Base-by-base conservation (phyloP, 1,284 basidiomycete genomes). In the Trichosporon sp. region DNA sequence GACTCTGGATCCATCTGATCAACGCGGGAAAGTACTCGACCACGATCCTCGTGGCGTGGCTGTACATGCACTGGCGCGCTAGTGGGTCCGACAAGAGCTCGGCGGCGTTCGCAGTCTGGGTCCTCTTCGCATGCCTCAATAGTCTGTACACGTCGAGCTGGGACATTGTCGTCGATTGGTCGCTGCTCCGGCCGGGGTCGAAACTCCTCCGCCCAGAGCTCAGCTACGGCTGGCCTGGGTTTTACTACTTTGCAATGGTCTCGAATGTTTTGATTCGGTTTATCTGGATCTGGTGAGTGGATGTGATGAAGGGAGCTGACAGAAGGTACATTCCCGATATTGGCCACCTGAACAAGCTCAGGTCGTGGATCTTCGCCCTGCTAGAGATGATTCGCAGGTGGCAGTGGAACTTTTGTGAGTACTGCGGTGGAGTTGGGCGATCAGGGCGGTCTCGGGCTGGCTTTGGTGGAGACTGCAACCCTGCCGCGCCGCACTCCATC, bases 381-480 rank as follows among this genome's bases (percentile, higher is more conserved):
- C 74, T 91, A 33, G 94, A 97, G 75, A 86, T 93, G 81, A 73
- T 92, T 2, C 82, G 94, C 33, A 84, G 94, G 59, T 88, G 87
- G 80, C 90, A 90, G 70, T 97, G 94, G 94, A 96, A 96, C 78
- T 91, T 95, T 74, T 89, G 91, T 92, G 65, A 74, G 87, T 79
- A 4, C 19, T 4, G 3, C 2, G n/a, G n/a, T n/a, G n/a, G n/a
- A n/a, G n/a, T n/a, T n/a, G n/a, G n/a, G n/a, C n/a, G n/a, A n/a
- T n/a, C n/a, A n/a, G n/a, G n/a, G n/a, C n/a, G n/a, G n/a, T n/a
- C n/a, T n/a, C n/a, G n/a, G n/a, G n/a, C n/a, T n/a, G n/a, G n/a
- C n/a, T n/a, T n/a, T n/a, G n/a, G n/a, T n/a, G n/a, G n/a, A n/a
- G n/a, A n/a, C n/a, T n/a, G n/a, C n/a, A n/a, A n/a, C n/a, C n/a